These are phyloP conservation scores for Coemansia interrupta DNA, from an alignment of 192 early-diverging fungal genomes.

Conservation along the genomic window DNA sequence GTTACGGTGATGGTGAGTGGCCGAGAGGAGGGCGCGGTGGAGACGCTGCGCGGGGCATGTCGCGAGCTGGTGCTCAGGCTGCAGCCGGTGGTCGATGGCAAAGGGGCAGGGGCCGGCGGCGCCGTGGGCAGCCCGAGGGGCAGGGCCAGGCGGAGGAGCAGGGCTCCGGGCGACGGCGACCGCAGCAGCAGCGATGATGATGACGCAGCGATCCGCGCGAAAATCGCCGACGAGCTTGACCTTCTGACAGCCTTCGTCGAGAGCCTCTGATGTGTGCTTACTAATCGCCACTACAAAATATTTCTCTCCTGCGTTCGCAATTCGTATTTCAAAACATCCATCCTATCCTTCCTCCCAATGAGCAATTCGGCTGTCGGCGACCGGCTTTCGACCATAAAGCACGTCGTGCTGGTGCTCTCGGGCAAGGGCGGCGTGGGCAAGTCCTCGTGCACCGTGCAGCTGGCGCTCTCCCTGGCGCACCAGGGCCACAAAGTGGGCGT, in stretches of 20 bases:
- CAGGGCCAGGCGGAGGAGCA: too few species aligned
- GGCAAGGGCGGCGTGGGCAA: constrained; percentile 99
- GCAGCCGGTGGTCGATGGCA: not conserved
- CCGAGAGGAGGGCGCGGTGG: not conserved
- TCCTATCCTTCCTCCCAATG: constrained; percentile 10
- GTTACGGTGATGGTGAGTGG: not conserved
- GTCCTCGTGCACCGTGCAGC: constrained; percentile 84
- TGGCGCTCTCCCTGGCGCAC: constrained; percentile 65
- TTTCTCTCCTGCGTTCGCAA: not conserved
- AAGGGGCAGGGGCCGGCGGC: too few species aligned
- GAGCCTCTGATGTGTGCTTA: not conserved
- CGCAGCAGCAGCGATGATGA: not conserved
- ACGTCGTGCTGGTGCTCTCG: constrained; percentile 91
- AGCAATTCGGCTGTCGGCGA: constrained; percentile 39
- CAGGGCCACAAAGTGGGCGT: constrained; percentile 77
- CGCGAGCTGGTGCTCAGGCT: not conserved
- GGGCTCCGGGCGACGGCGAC: not conserved
- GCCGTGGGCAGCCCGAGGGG: too few species aligned
- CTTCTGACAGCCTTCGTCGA: not conserved
- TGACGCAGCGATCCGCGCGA: not conserved
- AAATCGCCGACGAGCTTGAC: not conserved
- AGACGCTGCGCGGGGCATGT: not conserved
- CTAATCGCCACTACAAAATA: too few species aligned
- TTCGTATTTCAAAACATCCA: not conserved
- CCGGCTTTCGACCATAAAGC: constrained; percentile 59